A percentile compares a stretch with the other conserved stretches of the same genome.
Evolutionary conservation across 345 rosid species (phyloP).

Genomic region (Noccaea bulbosa): DNA sequence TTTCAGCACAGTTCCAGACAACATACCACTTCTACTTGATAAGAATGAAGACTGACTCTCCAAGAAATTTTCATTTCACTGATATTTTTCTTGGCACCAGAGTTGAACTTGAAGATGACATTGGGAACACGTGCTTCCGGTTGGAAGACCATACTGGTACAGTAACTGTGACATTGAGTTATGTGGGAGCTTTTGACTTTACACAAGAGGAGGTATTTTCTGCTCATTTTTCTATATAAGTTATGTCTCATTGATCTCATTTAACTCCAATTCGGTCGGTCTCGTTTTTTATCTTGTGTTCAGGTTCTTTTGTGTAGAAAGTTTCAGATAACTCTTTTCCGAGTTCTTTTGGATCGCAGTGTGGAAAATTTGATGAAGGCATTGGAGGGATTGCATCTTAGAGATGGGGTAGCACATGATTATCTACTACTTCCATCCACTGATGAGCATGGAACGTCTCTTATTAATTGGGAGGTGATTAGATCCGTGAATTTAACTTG

Average conservation of each 20-base stretch:
- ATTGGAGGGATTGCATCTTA: constrained; percentile 40
- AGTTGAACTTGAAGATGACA: constrained; percentile 57
- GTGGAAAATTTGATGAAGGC: constrained; percentile 47
- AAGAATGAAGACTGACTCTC: constrained; percentile 52
- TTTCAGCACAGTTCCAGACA: constrained; percentile 27
- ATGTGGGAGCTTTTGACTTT: constrained; percentile 54
- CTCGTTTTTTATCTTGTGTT: background rate
- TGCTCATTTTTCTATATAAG: constrained; percentile 17
- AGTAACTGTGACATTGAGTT: constrained; percentile 53
- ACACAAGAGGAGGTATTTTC: constrained; percentile 48
- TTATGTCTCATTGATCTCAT: background rate
- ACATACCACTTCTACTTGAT: constrained; percentile 63
- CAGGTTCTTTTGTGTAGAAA: constrained; percentile 70
- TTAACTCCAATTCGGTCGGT: constrained; percentile 7
- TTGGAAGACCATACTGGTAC: constrained; percentile 64
- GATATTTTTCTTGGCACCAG: constrained; percentile 64
- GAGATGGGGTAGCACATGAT: constrained; percentile 49
- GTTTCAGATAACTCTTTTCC: constrained; percentile 67
- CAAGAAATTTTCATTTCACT: constrained; percentile 46
- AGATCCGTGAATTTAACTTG: constrained; percentile 47
- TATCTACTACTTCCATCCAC: constrained; percentile 70
- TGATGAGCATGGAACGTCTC: constrained; percentile 12
- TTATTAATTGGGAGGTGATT: constrained; percentile 63
- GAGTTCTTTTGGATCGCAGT: constrained; percentile 58
- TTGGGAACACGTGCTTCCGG: constrained; percentile 43